phyloP scores from a whole-genome alignment of 2,329 filamentous ascomycete species.

The Diaporthe sp. region DNA sequence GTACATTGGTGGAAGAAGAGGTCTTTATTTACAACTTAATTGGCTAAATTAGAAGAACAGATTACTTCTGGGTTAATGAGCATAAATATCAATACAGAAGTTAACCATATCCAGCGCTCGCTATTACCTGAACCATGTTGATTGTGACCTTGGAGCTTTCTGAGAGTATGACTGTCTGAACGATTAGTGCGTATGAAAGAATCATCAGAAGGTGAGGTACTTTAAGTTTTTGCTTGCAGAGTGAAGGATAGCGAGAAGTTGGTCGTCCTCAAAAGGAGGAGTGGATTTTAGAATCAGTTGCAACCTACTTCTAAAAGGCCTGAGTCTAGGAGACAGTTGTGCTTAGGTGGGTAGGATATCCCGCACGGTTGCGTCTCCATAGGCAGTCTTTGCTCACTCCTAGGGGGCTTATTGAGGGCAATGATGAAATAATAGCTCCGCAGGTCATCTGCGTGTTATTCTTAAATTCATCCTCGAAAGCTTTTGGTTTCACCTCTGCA shows the following conservation, averaged over 20 bases:
- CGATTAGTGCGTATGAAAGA: too few species aligned
- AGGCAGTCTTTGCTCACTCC: not conserved
- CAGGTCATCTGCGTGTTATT: not conserved
- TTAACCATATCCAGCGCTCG: not conserved
- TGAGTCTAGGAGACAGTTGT: not conserved
- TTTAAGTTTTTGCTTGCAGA: too few species aligned
- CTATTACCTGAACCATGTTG: too few species aligned
- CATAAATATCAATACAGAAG: not conserved
- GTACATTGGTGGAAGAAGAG: not conserved
- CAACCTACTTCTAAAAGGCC: not conserved
- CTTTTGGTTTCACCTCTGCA: not conserved
- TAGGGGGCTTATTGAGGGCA: too few species aligned
- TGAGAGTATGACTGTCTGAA: too few species aligned
- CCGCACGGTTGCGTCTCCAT: not conserved
- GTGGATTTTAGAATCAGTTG: too few species aligned
- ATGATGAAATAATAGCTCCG: not conserved
- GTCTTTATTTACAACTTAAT: conserved; percentile 1
- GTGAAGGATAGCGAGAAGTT: too few species aligned
- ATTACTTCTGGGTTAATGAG: not conserved
- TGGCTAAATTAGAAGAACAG: not conserved
- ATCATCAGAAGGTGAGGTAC: too few species aligned
- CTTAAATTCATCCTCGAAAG: not conserved
- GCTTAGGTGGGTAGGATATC: not conserved
- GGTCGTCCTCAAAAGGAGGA: too few species aligned
- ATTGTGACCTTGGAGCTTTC: not conserved